Conservation (phyloP, 2,329 filamentous ascomycete genomes). For the Sporothrix euskadiensis region DNA sequence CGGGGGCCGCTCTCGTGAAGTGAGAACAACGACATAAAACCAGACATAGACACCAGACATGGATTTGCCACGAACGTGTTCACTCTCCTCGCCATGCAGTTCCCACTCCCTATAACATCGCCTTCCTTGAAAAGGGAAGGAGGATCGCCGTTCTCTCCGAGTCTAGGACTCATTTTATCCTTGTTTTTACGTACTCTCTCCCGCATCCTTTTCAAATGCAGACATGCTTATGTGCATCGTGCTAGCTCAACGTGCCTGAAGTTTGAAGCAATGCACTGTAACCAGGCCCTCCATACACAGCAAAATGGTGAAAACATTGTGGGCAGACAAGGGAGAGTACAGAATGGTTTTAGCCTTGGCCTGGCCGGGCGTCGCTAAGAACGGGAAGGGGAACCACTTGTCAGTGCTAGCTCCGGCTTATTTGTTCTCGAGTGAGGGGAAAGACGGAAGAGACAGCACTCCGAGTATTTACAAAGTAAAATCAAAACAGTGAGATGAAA, state of each 20-base stretch:
- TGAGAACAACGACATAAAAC: no score
- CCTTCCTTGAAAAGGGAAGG: conserved; percentile 2
- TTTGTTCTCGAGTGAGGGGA: neutral
- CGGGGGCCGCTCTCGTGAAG: no score
- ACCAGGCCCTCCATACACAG: neutral
- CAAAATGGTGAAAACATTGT: neutral
- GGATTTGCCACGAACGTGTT: neutral
- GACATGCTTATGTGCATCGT: neutral
- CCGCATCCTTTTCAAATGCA: neutral
- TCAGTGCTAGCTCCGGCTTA: neutral
- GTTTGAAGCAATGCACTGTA: conserved; percentile 2
- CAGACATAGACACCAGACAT: neutral
- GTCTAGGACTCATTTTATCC: neutral
- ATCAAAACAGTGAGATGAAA: neutral
- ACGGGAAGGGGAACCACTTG: neutral
- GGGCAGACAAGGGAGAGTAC: neutral
- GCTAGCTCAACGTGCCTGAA: neutral
- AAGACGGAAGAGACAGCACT: neutral
- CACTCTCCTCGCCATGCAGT: neutral
- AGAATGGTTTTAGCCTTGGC: neutral
- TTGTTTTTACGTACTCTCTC: neutral
- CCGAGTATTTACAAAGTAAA: neutral
- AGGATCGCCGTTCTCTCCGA: conserved; percentile 7
- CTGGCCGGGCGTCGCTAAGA: neutral
- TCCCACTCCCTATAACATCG: no score